Conservation (phyloP, 768 basidiomycete genomes). For the Phylloporus scabripes region DNA sequence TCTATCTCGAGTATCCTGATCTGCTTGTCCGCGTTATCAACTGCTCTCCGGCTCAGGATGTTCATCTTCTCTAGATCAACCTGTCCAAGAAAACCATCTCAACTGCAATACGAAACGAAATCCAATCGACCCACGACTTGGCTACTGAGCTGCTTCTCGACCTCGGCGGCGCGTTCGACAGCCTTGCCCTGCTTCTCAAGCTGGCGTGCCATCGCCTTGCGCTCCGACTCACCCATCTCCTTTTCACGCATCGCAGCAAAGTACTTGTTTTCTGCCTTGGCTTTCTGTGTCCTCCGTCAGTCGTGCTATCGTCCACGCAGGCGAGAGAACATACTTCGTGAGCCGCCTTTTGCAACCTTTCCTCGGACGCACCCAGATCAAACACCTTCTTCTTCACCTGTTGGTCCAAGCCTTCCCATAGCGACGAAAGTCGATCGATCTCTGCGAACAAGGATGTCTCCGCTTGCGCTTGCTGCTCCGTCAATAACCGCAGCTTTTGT, state of each 20-base stretch:
- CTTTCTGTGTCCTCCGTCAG: constrained; percentile 54
- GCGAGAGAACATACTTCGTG: constrained; percentile 55
- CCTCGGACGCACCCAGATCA: constrained; percentile 70
- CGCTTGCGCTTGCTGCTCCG: constrained; percentile 59
- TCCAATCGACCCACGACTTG: constrained; percentile 50
- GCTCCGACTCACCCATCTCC: constrained; percentile 73
- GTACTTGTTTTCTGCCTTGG: constrained; percentile 93
- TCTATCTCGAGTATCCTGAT: constrained; percentile 30
- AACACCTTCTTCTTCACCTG: constrained; percentile 83
- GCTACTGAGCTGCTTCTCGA: constrained; percentile 51
- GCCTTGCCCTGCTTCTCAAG: constrained; percentile 56
- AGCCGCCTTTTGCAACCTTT: constrained; percentile 55
- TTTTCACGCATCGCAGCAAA: constrained; percentile 86
- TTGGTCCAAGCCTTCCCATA: constrained; percentile 80
- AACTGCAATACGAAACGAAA: not conserved
- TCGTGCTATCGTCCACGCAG: not conserved
- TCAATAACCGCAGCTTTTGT: constrained; percentile 52
- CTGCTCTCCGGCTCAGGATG: constrained; percentile 26
- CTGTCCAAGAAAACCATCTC: constrained; percentile 20
- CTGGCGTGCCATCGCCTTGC: constrained; percentile 54
- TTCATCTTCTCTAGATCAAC: constrained; percentile 43
- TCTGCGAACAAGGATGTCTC: constrained; percentile 78
- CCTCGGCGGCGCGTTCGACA: constrained; percentile 60
- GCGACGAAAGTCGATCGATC: constrained; percentile 76
- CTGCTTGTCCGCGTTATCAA: constrained; percentile 25